Conservation (phyloP, 768 basidiomycete genomes). For the Grammothele lineata region DNA sequence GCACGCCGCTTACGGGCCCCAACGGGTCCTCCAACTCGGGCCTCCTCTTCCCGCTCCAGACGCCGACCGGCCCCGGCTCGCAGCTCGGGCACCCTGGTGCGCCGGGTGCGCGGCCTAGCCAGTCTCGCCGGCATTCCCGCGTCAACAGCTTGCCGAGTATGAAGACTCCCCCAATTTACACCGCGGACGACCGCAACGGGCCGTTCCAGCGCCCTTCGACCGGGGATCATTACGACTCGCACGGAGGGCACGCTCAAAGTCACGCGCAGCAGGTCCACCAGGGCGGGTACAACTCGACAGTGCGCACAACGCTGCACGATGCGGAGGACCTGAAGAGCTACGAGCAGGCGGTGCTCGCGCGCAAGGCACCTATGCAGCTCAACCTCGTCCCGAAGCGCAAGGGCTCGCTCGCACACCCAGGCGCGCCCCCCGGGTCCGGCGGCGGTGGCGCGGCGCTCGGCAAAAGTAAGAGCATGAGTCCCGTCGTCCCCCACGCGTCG, state of each 20-base stretch:
- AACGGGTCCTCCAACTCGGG: constrained; percentile 10
- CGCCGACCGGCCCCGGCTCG: constrained; percentile 16
- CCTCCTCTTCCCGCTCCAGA: constrained; percentile 16
- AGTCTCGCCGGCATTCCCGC: constrained; percentile 40
- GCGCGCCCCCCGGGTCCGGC: constrained; percentile 9
- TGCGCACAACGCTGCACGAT: constrained; percentile 30
- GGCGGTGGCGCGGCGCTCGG: constrained; percentile 4
- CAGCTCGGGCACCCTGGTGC: constrained; percentile 11
- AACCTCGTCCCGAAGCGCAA: constrained; percentile 45
- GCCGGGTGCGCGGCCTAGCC: constrained; percentile 19
- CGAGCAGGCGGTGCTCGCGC: constrained; percentile 70
- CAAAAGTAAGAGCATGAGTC: constrained; percentile 22
- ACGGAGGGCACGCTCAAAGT: constrained; percentile 10
- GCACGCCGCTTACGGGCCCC: constrained; percentile 52
- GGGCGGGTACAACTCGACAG: constrained; percentile 21
- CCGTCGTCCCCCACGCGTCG: constrained; percentile 10
- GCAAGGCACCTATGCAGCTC: constrained; percentile 56
- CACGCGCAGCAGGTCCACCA: constrained; percentile 16
- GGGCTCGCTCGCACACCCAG: constrained; percentile 13
- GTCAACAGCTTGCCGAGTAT: constrained; percentile 67
- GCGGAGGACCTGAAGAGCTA: constrained; percentile 67
- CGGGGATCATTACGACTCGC: background rate
- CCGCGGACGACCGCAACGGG: constrained; percentile 14
- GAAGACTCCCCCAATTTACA: constrained; percentile 52
- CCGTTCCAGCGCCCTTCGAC: background rate